Evolutionary conservation across 1,284 basidiomycete species (phyloP).

Genomic region (Ustilago xerochloae): DNA sequence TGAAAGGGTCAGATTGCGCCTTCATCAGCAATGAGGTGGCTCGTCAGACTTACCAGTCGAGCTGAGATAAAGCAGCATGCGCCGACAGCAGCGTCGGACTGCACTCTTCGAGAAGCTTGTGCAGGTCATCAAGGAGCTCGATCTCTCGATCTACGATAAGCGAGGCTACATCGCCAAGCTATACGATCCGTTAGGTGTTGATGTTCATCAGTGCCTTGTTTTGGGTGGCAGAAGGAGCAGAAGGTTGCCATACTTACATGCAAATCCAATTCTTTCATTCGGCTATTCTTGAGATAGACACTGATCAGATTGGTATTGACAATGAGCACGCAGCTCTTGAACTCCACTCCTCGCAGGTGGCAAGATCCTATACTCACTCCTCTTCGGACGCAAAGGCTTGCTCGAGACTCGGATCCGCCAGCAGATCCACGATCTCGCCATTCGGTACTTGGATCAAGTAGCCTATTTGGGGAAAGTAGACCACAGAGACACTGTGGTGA

Average conservation of each 20-base stretch:
- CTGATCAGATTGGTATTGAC: background rate
- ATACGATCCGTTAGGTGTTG: background rate
- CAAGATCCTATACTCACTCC: conserved; percentile 24
- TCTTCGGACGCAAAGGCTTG: conserved; percentile 31
- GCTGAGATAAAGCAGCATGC: conserved; percentile 22
- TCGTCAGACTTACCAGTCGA: conserved; percentile 34
- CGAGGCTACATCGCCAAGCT: conserved; percentile 47
- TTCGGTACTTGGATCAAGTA: conserved; percentile 38
- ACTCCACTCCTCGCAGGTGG: too few species aligned
- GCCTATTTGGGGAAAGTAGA: conserved; percentile 52
- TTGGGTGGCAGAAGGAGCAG: background rate
- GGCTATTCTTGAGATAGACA: conserved; percentile 40
- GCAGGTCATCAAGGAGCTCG: conserved; percentile 35
- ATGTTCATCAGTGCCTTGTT: background rate
- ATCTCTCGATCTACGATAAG: conserved; percentile 48
- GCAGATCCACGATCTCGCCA: conserved; percentile 25
- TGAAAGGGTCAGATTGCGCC: background rate
- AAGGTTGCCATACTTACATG: conserved; percentile 12
- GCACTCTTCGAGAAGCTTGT: conserved; percentile 14
- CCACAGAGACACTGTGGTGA: conserved; percentile 22
- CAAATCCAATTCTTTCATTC: conserved; percentile 29
- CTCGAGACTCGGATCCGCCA: conserved; percentile 21
- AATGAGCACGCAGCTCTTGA: too few species aligned
- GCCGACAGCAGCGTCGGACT: conserved; percentile 17
- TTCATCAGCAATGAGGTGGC: background rate